A percentile compares a stretch with the other conserved stretches of the same genome.
phyloP scores from a whole-genome alignment of 169 alveolate genomes.

The Eimeria sp. region DNA sequence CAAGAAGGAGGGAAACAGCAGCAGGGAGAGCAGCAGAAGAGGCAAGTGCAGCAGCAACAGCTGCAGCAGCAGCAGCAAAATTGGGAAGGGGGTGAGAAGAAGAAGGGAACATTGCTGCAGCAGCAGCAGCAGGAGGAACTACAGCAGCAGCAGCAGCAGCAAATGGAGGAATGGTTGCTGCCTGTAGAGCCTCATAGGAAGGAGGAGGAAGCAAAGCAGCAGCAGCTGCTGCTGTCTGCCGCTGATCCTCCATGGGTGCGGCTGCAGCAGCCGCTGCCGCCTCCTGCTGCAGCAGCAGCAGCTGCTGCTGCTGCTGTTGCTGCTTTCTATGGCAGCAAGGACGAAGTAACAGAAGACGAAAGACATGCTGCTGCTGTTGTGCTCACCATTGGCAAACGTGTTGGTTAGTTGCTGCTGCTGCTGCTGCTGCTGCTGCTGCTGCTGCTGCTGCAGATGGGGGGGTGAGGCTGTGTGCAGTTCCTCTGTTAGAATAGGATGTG shows the following conservation, averaged over 20 bases:
- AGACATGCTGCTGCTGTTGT: background rate
- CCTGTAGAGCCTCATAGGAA: background rate
- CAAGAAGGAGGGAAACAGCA: too few species aligned
- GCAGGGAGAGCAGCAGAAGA: too few species aligned
- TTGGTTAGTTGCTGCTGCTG: background rate
- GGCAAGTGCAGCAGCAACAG: too few species aligned
- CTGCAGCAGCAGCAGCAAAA: too few species aligned
- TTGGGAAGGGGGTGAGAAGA: background rate
- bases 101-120: background rate
- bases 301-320: slow-evolving; percentile 33
- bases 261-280: background rate
- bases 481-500: background rate
- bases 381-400: background rate
- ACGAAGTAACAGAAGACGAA: background rate
- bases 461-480: background rate
- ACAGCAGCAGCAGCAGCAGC: too few species aligned
- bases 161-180: background rate
- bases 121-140: too few species aligned
- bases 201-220: background rate
- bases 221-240: background rate
- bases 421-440: background rate
- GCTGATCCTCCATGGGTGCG: background rate
- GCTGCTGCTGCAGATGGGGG: background rate
- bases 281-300: background rate
- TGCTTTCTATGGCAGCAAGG: background rate